Percentiles rank a stretch among this genome's conserved stretches.
These are phyloP conservation scores for Rhizoctonia solani DNA, from an alignment of 1,284 basidiomycete genomes.

Conservation along the genomic window DNA sequence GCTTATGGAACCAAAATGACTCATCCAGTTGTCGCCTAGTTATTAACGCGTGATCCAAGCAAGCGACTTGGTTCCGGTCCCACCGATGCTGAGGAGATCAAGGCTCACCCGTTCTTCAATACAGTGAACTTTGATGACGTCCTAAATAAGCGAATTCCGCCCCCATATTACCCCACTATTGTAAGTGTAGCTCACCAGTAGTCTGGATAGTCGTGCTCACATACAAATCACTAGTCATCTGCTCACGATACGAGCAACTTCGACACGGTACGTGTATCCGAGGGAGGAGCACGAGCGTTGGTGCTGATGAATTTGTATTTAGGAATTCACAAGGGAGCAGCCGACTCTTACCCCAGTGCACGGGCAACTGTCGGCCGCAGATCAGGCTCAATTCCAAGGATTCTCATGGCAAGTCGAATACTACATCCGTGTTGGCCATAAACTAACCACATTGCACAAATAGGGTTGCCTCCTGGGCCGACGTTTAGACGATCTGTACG, in stretches of 20 bases:
- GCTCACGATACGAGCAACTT: slow-evolving; percentile 55
- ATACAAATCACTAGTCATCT: slow-evolving; percentile 41
- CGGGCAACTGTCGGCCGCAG: slow-evolving; percentile 86
- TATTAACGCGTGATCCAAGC: slow-evolving; percentile 90
- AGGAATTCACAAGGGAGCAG: slow-evolving; percentile 96
- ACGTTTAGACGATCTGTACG: slow-evolving; percentile 55
- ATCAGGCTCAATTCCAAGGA: slow-evolving; percentile 94
- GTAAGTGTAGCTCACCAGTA: slow-evolving; percentile 55
- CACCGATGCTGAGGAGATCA: slow-evolving; percentile 96
- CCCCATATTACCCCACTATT: slow-evolving; percentile 96
- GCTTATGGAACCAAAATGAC: slow-evolving; percentile 36
- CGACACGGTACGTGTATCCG: slow-evolving; percentile 39
- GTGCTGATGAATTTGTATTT: slow-evolving; percentile 76
- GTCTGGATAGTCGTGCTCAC: not conserved
- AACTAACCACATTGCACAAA: slow-evolving; percentile 1
- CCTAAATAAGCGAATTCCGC: slow-evolving; percentile 92
- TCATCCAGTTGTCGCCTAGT: slow-evolving; percentile 51
- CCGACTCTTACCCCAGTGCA: slow-evolving; percentile 98
- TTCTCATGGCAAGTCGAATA: slow-evolving; percentile 79
- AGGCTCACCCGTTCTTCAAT: slow-evolving; percentile 97
- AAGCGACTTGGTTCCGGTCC: slow-evolving; percentile 94
- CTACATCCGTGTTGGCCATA: not conserved
- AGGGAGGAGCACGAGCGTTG: not conserved
- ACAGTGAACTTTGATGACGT: slow-evolving; percentile 98
- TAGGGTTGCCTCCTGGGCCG: slow-evolving; percentile 74